Base-by-base conservation (phyloP, 228 moss, liverwort and hornwort species). In the Sphagnum fallax region DNA sequence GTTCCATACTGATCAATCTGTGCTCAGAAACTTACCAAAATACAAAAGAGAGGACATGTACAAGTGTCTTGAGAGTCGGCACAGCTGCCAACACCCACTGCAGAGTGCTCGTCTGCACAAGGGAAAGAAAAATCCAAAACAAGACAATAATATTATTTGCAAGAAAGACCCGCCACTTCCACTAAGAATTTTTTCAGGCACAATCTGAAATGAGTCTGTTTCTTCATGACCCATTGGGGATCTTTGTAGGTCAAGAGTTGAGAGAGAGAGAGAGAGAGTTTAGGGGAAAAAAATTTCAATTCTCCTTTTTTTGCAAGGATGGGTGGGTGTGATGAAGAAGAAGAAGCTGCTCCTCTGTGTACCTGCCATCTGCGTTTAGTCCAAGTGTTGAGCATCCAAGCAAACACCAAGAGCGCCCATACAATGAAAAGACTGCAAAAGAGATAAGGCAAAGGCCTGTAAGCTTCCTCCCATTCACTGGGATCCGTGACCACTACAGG, bases 291-390 rank as follows among this genome's bases (percentile, higher is more conserved):
- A 32, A 32, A 32, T 1, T 32, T 32, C 32, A 32, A 32, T 32
- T 32, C 32, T 32, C 32, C 32, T 32, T 32, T 32, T 32, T 32
- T 32, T 32, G 32, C 32, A 32, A 32, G 32, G 32, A 32, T 32
- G 32, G 32, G 32, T 32, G 32, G 32, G 32, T 32, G 32, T 32
- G 32, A 32, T 0, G 32, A 32, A 32, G 32, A 32, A 32, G 32
- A 32, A 32, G 32, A 32, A 32, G 32, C 32, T 32, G 32, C 32
- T 32, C 32, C 32, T 32, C 32, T 32, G 32, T 32, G 32, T 77
- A 94, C 95, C 89, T 95, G 95, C 92, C 92, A 95, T 68, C 87
- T 87, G 52, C 95, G 87, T 79, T 86, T 92, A 72, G 70, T 92
- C 95, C 95, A 95, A 61, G 90, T 95, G 68, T 95, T 95, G 52